Evolutionary conservation across 257 asterid species (phyloP).

Genomic region (Nicotiana benthamiana): DNA sequence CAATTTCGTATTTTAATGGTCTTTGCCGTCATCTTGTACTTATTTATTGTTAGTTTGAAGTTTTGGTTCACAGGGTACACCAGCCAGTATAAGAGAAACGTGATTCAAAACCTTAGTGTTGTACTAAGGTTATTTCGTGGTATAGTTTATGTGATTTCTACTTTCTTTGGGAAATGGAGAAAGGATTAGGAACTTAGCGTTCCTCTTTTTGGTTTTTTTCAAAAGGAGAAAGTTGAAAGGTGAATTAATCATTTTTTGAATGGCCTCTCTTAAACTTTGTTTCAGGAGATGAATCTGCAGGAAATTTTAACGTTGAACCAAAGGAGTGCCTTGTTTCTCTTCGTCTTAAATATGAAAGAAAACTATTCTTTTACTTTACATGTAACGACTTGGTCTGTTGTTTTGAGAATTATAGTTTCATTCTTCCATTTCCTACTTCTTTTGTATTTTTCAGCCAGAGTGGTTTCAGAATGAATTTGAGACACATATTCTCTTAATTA

Average conservation of each 20-base stretch:
- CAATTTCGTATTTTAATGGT: background rate
- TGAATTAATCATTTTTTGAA: too few relatives aligned
- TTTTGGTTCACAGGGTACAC: conserved; percentile 2
- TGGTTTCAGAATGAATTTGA: too few relatives aligned
- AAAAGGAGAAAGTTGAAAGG: too few relatives aligned
- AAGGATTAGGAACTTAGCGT: too few relatives aligned
- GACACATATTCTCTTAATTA: too few relatives aligned
- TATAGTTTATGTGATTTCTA: background rate
- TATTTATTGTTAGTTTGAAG: background rate
- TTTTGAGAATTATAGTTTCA: too few relatives aligned
- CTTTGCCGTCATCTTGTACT: background rate
- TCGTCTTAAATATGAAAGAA: too few relatives aligned
- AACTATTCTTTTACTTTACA: background rate
- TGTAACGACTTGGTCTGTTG: too few relatives aligned
- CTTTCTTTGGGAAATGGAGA: background rate
- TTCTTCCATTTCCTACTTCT: too few relatives aligned
- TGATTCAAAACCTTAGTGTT: background rate
- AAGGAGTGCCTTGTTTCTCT: background rate
- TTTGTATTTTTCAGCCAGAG: too few relatives aligned
- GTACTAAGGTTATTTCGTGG: background rate
- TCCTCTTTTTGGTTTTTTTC: too few relatives aligned
- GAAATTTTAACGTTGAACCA: too few relatives aligned
- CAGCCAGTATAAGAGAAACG: background rate
- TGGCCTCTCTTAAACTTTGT: background rate
- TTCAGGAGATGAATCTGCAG: background rate